A percentile compares a stretch with the other conserved stretches of the same genome.
phyloP scores from a whole-genome alignment of 2,329 filamentous ascomycete species.

The Fusarium pseudonygamai region DNA sequence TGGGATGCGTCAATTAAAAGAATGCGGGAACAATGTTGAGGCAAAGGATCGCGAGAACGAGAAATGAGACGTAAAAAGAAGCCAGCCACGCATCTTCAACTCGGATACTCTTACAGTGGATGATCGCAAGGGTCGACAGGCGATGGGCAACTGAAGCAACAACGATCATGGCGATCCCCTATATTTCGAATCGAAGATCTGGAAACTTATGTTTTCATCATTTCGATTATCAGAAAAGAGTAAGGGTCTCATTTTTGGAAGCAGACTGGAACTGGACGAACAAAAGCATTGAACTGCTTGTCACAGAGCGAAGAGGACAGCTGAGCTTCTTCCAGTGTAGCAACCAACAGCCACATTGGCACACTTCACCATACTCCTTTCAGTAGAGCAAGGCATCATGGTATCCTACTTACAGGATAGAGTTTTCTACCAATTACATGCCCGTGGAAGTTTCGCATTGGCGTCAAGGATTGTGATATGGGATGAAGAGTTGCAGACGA shows the following conservation, averaged over 20 bases:
- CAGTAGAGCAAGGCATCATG: background rate
- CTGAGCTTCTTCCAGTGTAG: background rate
- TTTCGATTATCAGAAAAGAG: background rate
- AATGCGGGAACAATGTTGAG: background rate
- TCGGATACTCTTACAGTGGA: background rate
- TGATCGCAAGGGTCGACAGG: background rate
- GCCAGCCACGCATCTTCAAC: background rate
- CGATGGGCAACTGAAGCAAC: background rate
- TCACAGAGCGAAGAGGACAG: background rate
- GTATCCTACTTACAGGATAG: fast-evolving
- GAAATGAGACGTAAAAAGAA: background rate
- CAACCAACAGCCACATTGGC: background rate
- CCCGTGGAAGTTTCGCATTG: too few species aligned
- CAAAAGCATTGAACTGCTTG: too few species aligned
- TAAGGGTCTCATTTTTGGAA: background rate
- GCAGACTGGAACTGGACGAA: background rate
- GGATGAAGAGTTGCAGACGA: background rate
- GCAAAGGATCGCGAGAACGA: background rate
- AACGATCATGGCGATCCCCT: too few species aligned
- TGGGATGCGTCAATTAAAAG: background rate
- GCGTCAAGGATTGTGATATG: background rate
- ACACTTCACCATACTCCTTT: background rate
- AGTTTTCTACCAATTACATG: background rate
- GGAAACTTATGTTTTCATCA: background rate
- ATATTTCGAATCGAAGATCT: background rate